Percentiles rank a stretch among this genome's conserved stretches.
phyloP scores from a whole-genome alignment of 2,329 filamentous ascomycete genomes.

The Aureobasidium sp. region DNA sequence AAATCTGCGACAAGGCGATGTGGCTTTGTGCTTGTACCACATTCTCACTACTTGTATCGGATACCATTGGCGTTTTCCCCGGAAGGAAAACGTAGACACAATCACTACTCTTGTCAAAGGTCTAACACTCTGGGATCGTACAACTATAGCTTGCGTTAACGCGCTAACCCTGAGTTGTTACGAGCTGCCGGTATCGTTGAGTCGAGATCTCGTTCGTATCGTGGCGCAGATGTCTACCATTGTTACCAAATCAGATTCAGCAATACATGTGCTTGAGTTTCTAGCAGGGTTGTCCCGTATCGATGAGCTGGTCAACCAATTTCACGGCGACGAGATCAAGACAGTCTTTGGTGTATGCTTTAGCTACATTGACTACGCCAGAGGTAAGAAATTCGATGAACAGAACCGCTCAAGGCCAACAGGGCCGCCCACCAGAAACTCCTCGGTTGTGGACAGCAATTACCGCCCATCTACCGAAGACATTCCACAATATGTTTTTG shows the following conservation, averaged over 20 bases:
- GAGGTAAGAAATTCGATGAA: constrained; percentile 44
- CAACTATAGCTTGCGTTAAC: constrained; percentile 88
- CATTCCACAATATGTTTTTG: constrained; percentile 87
- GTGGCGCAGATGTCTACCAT: constrained; percentile 92
- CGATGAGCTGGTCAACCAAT: constrained; percentile 77
- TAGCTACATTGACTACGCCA: constrained; percentile 81
- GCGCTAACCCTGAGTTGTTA: constrained; percentile 92
- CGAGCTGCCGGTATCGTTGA: constrained; percentile 80
- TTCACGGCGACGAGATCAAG: constrained; percentile 84
- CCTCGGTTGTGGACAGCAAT: background rate
- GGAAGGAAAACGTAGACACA: constrained; percentile 81
- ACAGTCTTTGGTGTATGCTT: constrained; percentile 94
- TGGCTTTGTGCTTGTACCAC: constrained; percentile 83
- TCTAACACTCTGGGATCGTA: constrained; percentile 48
- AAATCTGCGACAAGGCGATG: constrained; percentile 76
- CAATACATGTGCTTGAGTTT: constrained; percentile 93
- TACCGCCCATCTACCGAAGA: constrained; percentile 52
- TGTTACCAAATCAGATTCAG: constrained; percentile 85
- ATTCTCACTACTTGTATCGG: constrained; percentile 80
- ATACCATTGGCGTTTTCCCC: constrained; percentile 79
- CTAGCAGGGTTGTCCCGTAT: constrained; percentile 81
- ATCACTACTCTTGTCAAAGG: constrained; percentile 81
- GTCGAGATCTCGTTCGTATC: constrained; percentile 76
- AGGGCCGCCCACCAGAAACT: background rate
- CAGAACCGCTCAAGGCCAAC: constrained; percentile 9